phyloP scores from a whole-genome alignment of 2,329 filamentous ascomycete genomes.

The Aspergillus phoenicis region DNA sequence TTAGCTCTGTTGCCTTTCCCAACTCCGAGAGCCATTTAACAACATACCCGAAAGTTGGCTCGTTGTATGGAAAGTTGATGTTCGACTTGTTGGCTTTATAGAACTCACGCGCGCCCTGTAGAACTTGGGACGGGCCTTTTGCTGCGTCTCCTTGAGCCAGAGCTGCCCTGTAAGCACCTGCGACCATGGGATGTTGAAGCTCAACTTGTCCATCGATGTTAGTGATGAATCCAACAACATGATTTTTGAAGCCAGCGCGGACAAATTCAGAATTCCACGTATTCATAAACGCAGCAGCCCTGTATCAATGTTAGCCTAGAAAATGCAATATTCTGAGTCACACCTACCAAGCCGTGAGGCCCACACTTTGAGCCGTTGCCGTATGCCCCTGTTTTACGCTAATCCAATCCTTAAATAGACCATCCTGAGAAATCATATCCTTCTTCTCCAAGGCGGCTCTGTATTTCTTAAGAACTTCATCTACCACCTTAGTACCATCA shows the following conservation, averaged over 20 bases:
- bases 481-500: constrained; percentile 35
- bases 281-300: constrained; percentile 12
- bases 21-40: constrained; percentile 7
- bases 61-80: not conserved
- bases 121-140: not conserved
- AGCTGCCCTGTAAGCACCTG: not conserved
- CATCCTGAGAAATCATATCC: constrained; percentile 33
- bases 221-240: not conserved
- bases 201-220: not conserved
- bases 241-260: not conserved
- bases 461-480: constrained; percentile 42
- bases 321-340: not conserved
- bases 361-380: constrained; percentile 22
- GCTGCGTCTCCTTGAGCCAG: not conserved
- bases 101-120: not conserved
- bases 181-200: not conserved
- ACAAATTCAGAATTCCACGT: constrained; percentile 9
- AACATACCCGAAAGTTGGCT: constrained; percentile 7
- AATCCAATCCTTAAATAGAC: constrained; percentile 30
- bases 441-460: constrained; percentile 35
- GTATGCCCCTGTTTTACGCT: constrained; percentile 31
- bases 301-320: not conserved
- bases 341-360: constrained; percentile 33
- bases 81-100: not conserved
- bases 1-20: not conserved